Conservation (phyloP, 768 basidiomycete species). For the Coprinopsis strossmayeri region DNA sequence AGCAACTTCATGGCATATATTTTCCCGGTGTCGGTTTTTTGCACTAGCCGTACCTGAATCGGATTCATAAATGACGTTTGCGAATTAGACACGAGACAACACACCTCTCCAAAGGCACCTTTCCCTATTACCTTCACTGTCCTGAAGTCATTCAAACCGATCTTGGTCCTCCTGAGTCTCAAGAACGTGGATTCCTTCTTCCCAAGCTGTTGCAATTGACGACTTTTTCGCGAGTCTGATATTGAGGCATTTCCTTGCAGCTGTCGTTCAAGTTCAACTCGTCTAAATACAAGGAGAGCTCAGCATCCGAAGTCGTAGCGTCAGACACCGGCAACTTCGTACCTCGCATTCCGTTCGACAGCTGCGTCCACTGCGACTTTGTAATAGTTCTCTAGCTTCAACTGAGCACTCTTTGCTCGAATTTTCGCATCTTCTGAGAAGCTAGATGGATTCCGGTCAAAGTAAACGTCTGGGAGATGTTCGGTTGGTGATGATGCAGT, state of each 20-base stretch:
- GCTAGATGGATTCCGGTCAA: slow-evolving; percentile 63
- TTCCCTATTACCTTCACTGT: slow-evolving; percentile 99
- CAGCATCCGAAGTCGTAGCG: not conserved
- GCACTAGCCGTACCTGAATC: slow-evolving; percentile 77
- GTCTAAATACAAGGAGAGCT: slow-evolving; percentile 36
- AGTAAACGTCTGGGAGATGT: slow-evolving; percentile 67
- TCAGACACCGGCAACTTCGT: too few species aligned
- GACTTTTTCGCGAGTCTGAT: slow-evolving; percentile 80
- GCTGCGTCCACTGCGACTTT: slow-evolving; percentile 95
- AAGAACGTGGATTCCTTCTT: slow-evolving; percentile 88
- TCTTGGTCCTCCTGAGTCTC: slow-evolving; percentile 79
- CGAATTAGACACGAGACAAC: slow-evolving; percentile 13
- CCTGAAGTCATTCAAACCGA: slow-evolving; percentile 88
- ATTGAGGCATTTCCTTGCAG: slow-evolving; percentile 62
- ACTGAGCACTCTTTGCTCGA: slow-evolving; percentile 83
- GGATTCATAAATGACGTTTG: not conserved
- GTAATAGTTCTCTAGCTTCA: slow-evolving; percentile 96
- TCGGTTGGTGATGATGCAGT: slow-evolving; percentile 6
- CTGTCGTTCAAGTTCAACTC: slow-evolving; percentile 80
- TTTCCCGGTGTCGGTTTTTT: slow-evolving; percentile 95
- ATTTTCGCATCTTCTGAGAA: slow-evolving; percentile 80
- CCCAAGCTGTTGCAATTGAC: slow-evolving; percentile 77
- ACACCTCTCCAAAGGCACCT: slow-evolving; percentile 95
- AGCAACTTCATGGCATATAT: slow-evolving; percentile 99
- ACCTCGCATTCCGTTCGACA: slow-evolving; percentile 91